Percentiles rank a stretch among this genome's conserved stretches.
Conservation (phyloP, 331 rosid species). For the Cucumis variabilis region DNA sequence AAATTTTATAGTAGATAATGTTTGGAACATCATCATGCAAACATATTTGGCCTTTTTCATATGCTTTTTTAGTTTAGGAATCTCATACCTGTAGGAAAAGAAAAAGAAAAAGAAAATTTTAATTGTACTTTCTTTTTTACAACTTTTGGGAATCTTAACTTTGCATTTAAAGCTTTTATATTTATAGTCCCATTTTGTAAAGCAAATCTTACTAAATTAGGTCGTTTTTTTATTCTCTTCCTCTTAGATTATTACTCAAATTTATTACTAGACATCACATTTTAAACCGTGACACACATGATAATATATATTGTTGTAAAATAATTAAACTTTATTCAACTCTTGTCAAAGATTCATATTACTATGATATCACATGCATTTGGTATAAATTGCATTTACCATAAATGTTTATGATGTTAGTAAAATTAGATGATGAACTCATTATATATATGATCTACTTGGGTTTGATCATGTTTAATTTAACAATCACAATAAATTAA, state of each 20-base stretch:
- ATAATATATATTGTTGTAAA: no score
- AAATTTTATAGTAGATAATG: background rate
- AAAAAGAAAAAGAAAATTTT: background rate
- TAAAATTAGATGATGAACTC: background rate
- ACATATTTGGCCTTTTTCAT: background rate
- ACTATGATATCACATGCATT: background rate
- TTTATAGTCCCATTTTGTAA: background rate
- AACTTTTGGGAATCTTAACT: background rate
- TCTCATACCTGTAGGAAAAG: background rate
- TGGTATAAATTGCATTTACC: background rate
- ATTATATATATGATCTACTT: no score
- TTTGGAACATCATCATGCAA: background rate
- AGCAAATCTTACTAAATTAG: background rate
- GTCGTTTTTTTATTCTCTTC: background rate
- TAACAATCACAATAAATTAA: background rate
- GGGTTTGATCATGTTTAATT: no score
- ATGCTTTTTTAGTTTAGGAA: background rate
- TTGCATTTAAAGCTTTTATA: background rate
- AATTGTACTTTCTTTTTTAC: background rate
- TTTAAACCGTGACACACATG: background rate
- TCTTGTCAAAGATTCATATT: no score
- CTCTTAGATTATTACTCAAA: background rate
- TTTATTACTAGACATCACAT: background rate
- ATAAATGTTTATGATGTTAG: no score
- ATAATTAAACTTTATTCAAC: background rate